These are phyloP conservation scores for Phycomyces nitens DNA, from an alignment of 192 early-diverging fungal species.

Conservation along the genomic window DNA sequence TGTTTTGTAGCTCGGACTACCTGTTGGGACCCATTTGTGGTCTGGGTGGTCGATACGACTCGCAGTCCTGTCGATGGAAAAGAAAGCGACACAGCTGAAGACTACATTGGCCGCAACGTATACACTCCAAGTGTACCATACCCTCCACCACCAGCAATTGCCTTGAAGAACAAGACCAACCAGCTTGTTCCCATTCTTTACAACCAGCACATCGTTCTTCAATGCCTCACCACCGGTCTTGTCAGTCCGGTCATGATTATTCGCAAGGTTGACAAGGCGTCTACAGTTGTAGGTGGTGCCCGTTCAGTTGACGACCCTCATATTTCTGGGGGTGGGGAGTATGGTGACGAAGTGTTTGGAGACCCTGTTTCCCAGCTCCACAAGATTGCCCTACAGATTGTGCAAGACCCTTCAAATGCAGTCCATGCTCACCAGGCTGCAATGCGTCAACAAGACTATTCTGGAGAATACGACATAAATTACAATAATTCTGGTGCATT, in stretches of 20 bases:
- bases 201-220: conserved; percentile 84
- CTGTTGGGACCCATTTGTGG: conserved; percentile 85
- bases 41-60: conserved; percentile 76
- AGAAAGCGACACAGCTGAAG: conserved; percentile 36
- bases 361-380: conserved; percentile 89
- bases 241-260: conserved; percentile 78
- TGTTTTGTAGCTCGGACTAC: conserved; percentile 74
- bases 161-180: conserved; percentile 58
- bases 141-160: conserved; percentile 73
- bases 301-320: conserved; percentile 17
- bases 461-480: not conserved
- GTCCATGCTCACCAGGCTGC: conserved; percentile 6
- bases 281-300: conserved; percentile 68
- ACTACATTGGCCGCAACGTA: conserved; percentile 43
- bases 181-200: conserved; percentile 75
- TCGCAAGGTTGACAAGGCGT: conserved; percentile 82
- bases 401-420: conserved; percentile 41
- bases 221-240: conserved; percentile 84
- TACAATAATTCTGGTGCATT: not conserved
- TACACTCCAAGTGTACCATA: conserved; percentile 47
- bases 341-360: conserved; percentile 55
- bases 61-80: conserved; percentile 44
- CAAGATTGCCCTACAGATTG: conserved; percentile 86
- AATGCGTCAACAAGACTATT: not conserved
- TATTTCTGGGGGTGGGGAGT: conserved; percentile 32